phyloP scores from a whole-genome alignment of 2,329 filamentous ascomycete species.

The Blastomyces parvus region DNA sequence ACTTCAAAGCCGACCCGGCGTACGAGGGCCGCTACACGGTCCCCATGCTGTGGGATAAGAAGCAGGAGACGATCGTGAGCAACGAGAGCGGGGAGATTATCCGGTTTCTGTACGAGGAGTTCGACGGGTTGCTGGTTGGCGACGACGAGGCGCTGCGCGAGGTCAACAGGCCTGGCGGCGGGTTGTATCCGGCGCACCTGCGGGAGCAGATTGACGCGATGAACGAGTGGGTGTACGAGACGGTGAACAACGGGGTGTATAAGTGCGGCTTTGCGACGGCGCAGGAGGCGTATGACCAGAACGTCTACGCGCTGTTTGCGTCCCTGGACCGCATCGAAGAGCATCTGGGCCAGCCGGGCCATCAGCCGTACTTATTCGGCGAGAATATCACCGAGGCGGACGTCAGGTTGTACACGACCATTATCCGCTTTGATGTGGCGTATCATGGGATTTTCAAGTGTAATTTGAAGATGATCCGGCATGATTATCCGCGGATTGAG shows the following conservation, averaged over 20 bases:
- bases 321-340: constrained; percentile 63
- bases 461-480: constrained; percentile 53
- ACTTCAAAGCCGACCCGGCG: constrained; percentile 58
- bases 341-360: constrained; percentile 46
- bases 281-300: constrained; percentile 65
- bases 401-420: constrained; percentile 58
- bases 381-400: constrained; percentile 67
- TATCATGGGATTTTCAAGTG: constrained; percentile 79
- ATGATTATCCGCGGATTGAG: constrained; percentile 47
- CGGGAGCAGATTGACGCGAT: constrained; percentile 59
- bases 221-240: constrained; percentile 65
- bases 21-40: constrained; percentile 73
- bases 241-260: constrained; percentile 48
- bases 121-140: constrained; percentile 54
- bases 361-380: constrained; percentile 63
- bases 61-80: constrained; percentile 64
- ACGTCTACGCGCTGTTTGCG: constrained; percentile 59
- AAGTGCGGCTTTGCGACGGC: constrained; percentile 66
- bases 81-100: constrained; percentile 86
- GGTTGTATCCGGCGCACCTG: constrained; percentile 57
- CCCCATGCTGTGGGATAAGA: constrained; percentile 71
- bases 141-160: constrained; percentile 45
- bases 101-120: constrained; percentile 68
- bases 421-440: constrained; percentile 59
- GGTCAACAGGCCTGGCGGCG: constrained; percentile 38